phyloP scores from a whole-genome alignment of 2,329 filamentous ascomycete genomes.

The Fusarium pininemorale region DNA sequence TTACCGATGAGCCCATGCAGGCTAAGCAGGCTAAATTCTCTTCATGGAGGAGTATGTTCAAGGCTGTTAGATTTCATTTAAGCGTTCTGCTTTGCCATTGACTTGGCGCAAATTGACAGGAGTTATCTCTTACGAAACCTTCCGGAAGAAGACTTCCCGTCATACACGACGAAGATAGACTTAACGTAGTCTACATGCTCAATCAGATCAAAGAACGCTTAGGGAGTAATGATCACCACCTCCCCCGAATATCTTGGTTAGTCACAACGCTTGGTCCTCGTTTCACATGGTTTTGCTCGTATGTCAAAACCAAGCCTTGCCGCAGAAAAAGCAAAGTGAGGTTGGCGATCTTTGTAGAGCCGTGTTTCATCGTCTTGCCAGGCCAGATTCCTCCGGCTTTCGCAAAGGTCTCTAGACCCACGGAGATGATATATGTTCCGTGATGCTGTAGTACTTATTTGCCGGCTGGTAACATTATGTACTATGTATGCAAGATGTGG shows the following conservation, averaged over 20 bases:
- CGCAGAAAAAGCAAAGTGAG: constrained; percentile 25
- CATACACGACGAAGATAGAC: neutral
- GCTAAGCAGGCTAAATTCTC: neutral
- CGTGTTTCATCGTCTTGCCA: neutral
- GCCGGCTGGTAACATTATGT: neutral
- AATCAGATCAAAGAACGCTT: neutral
- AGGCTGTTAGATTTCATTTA: neutral
- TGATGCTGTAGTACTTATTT: neutral
- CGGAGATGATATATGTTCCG: neutral
- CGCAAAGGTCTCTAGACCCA: neutral
- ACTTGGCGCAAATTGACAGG: neutral
- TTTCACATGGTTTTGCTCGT: constrained; percentile 1
- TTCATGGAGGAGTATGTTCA: neutral
- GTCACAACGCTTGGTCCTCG: neutral
- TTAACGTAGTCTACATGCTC: neutral
- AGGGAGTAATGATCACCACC: neutral
- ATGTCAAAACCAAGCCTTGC: constrained; percentile 16
- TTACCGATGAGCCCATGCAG: neutral
- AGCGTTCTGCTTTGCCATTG: neutral
- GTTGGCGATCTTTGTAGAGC: neutral
- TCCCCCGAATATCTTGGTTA: neutral
- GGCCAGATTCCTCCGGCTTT: neutral
- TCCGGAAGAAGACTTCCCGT: neutral
- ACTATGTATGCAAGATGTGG: neutral
- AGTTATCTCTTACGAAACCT: neutral